These are phyloP conservation scores for Crepidotus variabilis DNA, from an alignment of 768 basidiomycete genomes.

Conservation along the genomic window DNA sequence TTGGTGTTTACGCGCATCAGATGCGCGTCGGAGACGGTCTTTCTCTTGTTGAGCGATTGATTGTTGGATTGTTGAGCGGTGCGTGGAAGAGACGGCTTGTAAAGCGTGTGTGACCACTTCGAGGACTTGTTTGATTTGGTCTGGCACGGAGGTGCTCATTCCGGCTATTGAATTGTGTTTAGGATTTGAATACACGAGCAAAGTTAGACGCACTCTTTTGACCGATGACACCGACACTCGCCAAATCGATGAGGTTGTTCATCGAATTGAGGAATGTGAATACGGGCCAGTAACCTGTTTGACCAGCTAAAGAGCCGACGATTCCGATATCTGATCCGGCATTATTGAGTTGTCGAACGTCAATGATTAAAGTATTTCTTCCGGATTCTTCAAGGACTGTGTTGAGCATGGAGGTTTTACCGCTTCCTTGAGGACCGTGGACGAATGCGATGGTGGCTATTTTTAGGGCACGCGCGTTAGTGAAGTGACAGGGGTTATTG, in stretches of 20 bases:
- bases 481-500: too few species aligned
- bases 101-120: slow-evolving; percentile 74
- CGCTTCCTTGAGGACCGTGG: slow-evolving; percentile 82
- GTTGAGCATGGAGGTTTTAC: slow-evolving; percentile 62
- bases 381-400: slow-evolving; percentile 46
- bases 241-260: slow-evolving; percentile 85
- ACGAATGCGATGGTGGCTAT: slow-evolving; percentile 74
- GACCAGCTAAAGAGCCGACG: slow-evolving; percentile 63
- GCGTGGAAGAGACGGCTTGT: slow-evolving; percentile 53
- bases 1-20: slow-evolving; percentile 35
- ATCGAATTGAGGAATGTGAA: slow-evolving; percentile 83
- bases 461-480: slow-evolving; percentile 1
- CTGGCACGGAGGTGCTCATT: slow-evolving; percentile 69
- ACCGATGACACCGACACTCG: slow-evolving; percentile 89
- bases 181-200: not conserved
- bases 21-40: slow-evolving; percentile 32
- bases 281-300: slow-evolving; percentile 88
- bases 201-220: slow-evolving; percentile 66
- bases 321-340: slow-evolving; percentile 66
- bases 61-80: slow-evolving; percentile 39
- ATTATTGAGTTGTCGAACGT: slow-evolving; percentile 74
- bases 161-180: slow-evolving; percentile 52
- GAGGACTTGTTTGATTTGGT: slow-evolving; percentile 84
- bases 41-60: slow-evolving; percentile 32
- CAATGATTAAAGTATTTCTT: slow-evolving; percentile 78